Evolutionary conservation across 345 rosid species (phyloP), one percentile per base, ranked within the genome.

Genomic region (Pugionium cornutum): DNA sequence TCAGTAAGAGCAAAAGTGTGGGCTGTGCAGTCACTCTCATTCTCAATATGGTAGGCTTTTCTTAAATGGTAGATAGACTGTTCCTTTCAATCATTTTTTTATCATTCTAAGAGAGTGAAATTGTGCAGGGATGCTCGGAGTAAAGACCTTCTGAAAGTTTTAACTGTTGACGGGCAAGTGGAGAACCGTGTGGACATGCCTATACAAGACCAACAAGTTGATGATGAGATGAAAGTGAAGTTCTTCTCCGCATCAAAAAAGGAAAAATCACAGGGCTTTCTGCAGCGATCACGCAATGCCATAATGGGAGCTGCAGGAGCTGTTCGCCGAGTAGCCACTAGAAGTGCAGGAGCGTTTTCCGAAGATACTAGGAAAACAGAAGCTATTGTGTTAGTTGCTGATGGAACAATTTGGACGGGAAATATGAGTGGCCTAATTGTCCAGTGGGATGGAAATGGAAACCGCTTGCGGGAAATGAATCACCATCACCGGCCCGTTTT

Each of bases 251-350:
- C 75, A 41, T 70, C 84, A 0, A 89, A 86, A 69, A 90, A 82
- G 82, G 97, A 90, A 57, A 90, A 88, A 74, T 56, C 76, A 7
- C 89, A 72, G 45, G 87, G 97, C 31, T 84, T 90, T 68, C 61
- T 90, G 58, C 97, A 88, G 75, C 79, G 97, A 34, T 90, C 95
- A 7, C 88, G 97, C n/a, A 88, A 90, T 78, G 97, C 92, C 43
- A 78, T 90, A 61, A 78, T 86, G 82, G 97, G 97, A 79, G 97
- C 97, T 32, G 97, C 97, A 48, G 97, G 87, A 47, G 95, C 95
- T 36, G 97, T 90, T 60, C 89, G 95, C 10, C 78, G 95, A 49
- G 95, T 83, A 6, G 95, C 97, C 53, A 79, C 92, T 3, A 79
- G 86, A 66, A 85, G 86, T 36, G 86, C 88, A 49, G 88, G 86